Conservation (phyloP, 345 rosid genomes). For the Adansonia digitata region DNA sequence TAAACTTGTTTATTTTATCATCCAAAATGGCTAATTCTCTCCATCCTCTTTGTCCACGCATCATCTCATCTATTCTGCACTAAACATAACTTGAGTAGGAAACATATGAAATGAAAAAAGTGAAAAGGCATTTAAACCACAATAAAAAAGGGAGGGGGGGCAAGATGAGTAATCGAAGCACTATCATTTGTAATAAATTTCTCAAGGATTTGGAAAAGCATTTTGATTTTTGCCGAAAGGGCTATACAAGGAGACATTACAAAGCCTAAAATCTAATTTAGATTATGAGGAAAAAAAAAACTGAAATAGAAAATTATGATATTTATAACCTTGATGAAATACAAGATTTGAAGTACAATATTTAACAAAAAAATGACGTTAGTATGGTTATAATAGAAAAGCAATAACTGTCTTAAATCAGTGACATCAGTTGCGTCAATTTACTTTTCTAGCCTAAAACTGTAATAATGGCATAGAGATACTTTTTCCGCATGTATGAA, state of each 20-base stretch:
- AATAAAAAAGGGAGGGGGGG: not conserved
- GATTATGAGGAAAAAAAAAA: not conserved
- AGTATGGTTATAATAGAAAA: not conserved
- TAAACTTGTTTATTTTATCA: slow-evolving; percentile 77
- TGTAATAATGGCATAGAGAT: not conserved
- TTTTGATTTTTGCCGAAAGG: not conserved
- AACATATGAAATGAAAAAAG: not conserved
- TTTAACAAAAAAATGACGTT: not conserved
- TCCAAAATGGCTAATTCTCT: slow-evolving; percentile 81
- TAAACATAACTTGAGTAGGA: slow-evolving; percentile 8
- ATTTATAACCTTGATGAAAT: not conserved
- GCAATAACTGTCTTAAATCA: not conserved
- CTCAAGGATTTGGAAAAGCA: not conserved
- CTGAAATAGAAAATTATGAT: not conserved
- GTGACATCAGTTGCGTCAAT: not conserved
- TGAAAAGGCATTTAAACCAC: not conserved
- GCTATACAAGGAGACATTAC: not conserved
- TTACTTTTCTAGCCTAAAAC: not conserved
- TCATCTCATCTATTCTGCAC: slow-evolving; percentile 92
- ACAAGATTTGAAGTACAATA: not conserved
- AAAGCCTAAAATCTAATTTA: not conserved
- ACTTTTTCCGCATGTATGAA: not conserved
- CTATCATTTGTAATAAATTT: not conserved
- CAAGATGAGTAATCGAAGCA: not conserved
- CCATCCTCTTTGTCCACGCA: too few species aligned